Base-by-base conservation (phyloP, 345 rosid species). In the Boechera stricta region DNA sequence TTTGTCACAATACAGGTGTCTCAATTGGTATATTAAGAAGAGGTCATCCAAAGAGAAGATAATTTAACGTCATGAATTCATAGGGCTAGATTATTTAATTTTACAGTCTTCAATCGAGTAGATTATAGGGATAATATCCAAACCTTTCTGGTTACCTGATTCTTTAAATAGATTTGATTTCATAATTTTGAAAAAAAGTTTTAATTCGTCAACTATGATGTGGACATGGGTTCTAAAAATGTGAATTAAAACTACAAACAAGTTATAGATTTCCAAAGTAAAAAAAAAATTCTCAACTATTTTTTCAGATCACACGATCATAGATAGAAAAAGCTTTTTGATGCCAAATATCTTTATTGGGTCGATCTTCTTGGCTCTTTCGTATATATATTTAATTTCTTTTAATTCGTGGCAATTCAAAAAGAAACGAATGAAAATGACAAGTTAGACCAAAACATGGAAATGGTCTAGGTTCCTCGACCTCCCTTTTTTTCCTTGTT, bases 401-500 rank as follows among this genome's bases (percentile, higher is more conserved):
- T 49, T 16, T 33, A 48, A 51, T 26, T 18, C 15, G 11, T n/a
- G 33, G 7, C 4, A 44, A 65, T 24, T 42, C 3, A 42, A 36
- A 69, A 52, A 26, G 29, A 2, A 60, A 51, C 11, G 10, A 29
- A 53, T 53, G 32, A 41, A 41, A 35, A 59, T 28, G 45, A 12
- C n/a, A 31, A 21, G 45, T 5, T 18, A 32, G 74, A 68, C 69
- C 61, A 62, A 35, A 15, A 10, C 39, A 53, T 61, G 56, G 69
- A 61, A 69, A 68, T 13, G 61, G 70, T 61, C 69, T 66, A 65
- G 72, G 55, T 64, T 51, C 71, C 77, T 64, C 55, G 54, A 47
- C 51, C 47, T 64, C 38, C 38, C 21, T n/a, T n/a, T 47, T 16
- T 16, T 47, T 6, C n/a, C 52, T 5, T n/a, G 21, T 47, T 2